Base-by-base conservation (phyloP, 2,329 filamentous ascomycete genomes). In the Dactylellina cionopaga region DNA sequence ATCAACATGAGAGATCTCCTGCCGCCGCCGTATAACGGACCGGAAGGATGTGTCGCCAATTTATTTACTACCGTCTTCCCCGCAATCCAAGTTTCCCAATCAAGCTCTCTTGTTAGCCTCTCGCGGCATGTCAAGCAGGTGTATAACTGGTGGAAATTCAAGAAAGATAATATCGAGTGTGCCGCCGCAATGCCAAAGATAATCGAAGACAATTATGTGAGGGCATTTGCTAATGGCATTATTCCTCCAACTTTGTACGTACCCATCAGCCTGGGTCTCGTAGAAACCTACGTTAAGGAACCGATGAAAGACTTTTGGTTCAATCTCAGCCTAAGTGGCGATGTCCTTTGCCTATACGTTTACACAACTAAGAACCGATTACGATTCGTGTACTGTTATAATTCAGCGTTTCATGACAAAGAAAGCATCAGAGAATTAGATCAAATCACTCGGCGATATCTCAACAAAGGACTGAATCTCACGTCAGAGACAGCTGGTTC, bases 231-330 rank as follows among this genome's bases (percentile, higher is more conserved):
- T 24, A 10, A 13, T 11, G 29, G 29, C 4, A 46, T 58, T 22
- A 22, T 13, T 17, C 1, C 37, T n/a, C 55, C 41, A 64, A 64
- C 24, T 27, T 55, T 7, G 29, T 19, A n/a, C n/a, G 17, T 24
- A n/a, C 25, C 4, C n/a, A n/a, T 17, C 2, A 62, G 58, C 22
- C 9, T 62, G 7, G 58, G 58, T 5, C 2, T 62, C n/a, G 35
- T 62, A 19, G 58, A 62, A 24, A 62, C 31, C 4, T 51, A 62
- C 24, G 5, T 62, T n/a, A 62, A 15, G 6, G 44, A 62, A 19
- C 44, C 58, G 1, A 24, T 62, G 10, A 44, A 62, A 19, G 58
- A 62, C 43, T 62, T 49, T 41, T 62, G 58, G 44, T 39, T 62
- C n/a, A 62, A 51, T 43, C 31, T 52, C n/a, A 41, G 11, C 15